These are phyloP conservation scores for Tilletia caries DNA, from an alignment of 1,284 basidiomycete genomes.

Conservation along the genomic window DNA sequence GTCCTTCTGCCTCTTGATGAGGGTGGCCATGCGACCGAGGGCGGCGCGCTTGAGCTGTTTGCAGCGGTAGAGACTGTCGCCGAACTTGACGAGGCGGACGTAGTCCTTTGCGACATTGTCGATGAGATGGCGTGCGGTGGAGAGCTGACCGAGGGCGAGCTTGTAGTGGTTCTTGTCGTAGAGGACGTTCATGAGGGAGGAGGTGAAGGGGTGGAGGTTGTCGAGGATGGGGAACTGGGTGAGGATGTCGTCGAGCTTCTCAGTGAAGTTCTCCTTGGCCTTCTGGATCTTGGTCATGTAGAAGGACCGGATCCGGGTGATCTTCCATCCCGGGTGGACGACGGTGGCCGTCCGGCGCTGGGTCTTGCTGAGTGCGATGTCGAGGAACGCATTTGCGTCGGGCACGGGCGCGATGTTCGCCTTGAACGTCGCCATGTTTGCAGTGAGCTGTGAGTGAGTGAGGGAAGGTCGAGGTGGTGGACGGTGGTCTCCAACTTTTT, in stretches of 20 bases:
- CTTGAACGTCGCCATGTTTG: constrained; percentile 49
- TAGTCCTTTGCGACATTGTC: constrained; percentile 54
- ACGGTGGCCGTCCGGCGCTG: constrained; percentile 96
- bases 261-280: constrained; percentile 94
- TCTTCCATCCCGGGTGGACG: constrained; percentile 79
- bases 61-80: constrained; percentile 52
- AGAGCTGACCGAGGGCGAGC: constrained; percentile 53
- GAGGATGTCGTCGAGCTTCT: constrained; percentile 90
- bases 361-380: constrained; percentile 89
- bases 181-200: constrained; percentile 52
- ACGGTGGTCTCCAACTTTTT: neutral
- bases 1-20: constrained; percentile 53
- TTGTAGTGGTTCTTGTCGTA: constrained; percentile 55
- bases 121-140: constrained; percentile 51
- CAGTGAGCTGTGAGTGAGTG: constrained; percentile 15
- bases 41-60: constrained; percentile 53
- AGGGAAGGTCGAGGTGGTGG: neutral
- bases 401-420: constrained; percentile 84
- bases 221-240: constrained; percentile 95
- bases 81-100: constrained; percentile 52
- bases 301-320: constrained; percentile 80
- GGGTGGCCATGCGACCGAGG: constrained; percentile 53
- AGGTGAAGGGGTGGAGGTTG: constrained; percentile 51
- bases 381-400: constrained; percentile 88
- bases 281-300: constrained; percentile 99